Conservation (phyloP, 208 protist genomes). For the Angomonas desouzai region DNA sequence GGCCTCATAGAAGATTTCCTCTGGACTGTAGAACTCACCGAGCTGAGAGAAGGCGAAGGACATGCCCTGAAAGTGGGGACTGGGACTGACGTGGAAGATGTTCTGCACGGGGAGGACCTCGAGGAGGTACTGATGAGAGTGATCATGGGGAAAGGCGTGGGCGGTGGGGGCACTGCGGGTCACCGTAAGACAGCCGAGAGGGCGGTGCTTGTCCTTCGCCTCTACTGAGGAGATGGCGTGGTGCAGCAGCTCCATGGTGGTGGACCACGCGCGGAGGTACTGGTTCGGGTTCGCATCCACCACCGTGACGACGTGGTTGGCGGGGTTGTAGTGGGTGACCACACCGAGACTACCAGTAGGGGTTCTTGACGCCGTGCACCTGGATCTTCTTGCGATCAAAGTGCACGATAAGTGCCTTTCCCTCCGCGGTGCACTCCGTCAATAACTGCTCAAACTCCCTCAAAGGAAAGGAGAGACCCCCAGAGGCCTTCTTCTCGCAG, state of each 20-base stretch:
- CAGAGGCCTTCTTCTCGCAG: conserved; percentile 36
- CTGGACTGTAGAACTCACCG: conserved; percentile 80
- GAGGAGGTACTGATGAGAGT: conserved; percentile 46
- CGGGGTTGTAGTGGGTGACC: conserved; percentile 55
- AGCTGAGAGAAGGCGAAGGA: conserved; percentile 82
- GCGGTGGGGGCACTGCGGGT: conserved; percentile 15
- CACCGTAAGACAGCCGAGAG: conserved; percentile 55
- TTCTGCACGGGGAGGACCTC: conserved; percentile 77
- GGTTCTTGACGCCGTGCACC: conserved; percentile 62
- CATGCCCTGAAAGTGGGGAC: conserved; percentile 81
- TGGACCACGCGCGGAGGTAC: conserved; percentile 75
- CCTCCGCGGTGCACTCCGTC: conserved; percentile 16
- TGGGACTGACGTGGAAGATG: conserved; percentile 80
- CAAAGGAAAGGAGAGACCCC: conserved; percentile 26
- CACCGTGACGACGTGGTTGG: conserved; percentile 45
- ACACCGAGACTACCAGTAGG: conserved; percentile 74
- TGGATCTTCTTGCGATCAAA: conserved; percentile 47
- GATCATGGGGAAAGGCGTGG: conserved; percentile 34
- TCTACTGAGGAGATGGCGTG: conserved; percentile 49
- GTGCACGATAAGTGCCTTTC: conserved; percentile 50
- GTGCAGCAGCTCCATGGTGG: conserved; percentile 50
- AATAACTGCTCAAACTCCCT: conserved; percentile 54
- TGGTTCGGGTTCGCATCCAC: conserved; percentile 70
- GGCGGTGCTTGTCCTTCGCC: conserved; percentile 43
- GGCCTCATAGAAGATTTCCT: conserved; percentile 90